Conservation (phyloP, 192 early-diverging fungal genomes). For the Coemansia sp. region DNA sequence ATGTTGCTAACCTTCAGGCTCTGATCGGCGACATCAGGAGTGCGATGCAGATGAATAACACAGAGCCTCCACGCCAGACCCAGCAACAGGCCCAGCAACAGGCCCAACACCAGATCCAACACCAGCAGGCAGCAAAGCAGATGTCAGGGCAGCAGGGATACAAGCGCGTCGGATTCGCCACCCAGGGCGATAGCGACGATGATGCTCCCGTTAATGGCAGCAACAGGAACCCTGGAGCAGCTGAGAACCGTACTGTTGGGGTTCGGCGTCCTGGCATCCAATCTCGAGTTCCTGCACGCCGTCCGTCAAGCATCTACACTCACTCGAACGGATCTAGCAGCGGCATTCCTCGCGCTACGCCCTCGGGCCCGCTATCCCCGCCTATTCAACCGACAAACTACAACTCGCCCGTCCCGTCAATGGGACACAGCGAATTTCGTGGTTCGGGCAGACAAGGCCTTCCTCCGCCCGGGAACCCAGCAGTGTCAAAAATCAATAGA, state of each 20-base stretch:
- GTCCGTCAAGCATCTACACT: slow-evolving; percentile 38
- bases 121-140: not conserved
- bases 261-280: slow-evolving; percentile 26
- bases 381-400: slow-evolving; percentile 26
- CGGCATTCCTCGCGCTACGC: slow-evolving; percentile 29
- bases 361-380: slow-evolving; percentile 25
- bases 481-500: slow-evolving; percentile 13
- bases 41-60: not conserved
- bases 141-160: not conserved
- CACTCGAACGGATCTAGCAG: slow-evolving; percentile 24
- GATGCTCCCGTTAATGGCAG: slow-evolving; percentile 11
- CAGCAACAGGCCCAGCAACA: no score
- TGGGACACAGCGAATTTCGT: slow-evolving; percentile 5
- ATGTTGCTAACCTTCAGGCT: slow-evolving; percentile 25
- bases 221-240: slow-evolving; percentile 2
- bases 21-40: slow-evolving; percentile 24
- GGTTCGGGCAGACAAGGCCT: slow-evolving; percentile 25
- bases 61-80: not conserved
- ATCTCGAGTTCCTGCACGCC: slow-evolving; percentile 4
- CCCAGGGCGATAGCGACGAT: slow-evolving; percentile 35
- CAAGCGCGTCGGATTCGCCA: slow-evolving; percentile 11
- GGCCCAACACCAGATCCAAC: not conserved
- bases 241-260: slow-evolving; percentile 8
- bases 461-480: slow-evolving; percentile 23
- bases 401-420: slow-evolving; percentile 2